Percentiles rank a stretch among this genome's conserved stretches.
phyloP scores from a whole-genome alignment of 805 yeast species.

The Myxozyma neglecta region DNA sequence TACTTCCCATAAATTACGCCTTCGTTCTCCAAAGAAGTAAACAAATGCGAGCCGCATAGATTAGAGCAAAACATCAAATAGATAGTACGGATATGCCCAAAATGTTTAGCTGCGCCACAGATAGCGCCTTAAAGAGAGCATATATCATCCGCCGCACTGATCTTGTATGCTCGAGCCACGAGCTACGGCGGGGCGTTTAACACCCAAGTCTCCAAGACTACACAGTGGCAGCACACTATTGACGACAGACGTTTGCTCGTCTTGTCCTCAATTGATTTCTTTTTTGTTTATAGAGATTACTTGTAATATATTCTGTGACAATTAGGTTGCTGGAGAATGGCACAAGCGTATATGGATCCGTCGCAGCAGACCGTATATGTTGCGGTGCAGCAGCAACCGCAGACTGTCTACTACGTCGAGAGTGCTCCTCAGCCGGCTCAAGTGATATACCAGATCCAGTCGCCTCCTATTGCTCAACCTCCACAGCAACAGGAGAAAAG shows the following conservation, averaged over 20 bases:
- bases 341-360: slow-evolving; percentile 9
- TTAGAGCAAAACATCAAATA: too few species aligned
- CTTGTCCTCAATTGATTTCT: background rate
- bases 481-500: slow-evolving; percentile 2
- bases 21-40: too few species aligned
- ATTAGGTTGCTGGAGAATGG: background rate
- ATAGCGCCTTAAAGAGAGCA: too few species aligned
- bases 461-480: background rate
- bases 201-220: background rate
- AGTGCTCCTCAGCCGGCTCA: slow-evolving; percentile 7
- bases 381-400: slow-evolving; percentile 12
- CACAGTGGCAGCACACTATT: background rate
- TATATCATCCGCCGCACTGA: too few species aligned
- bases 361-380: slow-evolving; percentile 12
- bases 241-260: slow-evolving; percentile 10
- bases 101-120: too few species aligned
- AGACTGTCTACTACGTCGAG: slow-evolving; percentile 11
- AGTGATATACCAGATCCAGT: slow-evolving; percentile 3
- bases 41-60: too few species aligned
- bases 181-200: background rate
- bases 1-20: too few species aligned
- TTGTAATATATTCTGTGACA: background rate
- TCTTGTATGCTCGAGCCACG: background rate
- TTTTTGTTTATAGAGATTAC: background rate
- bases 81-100: too few species aligned